Evolutionary conservation across 352 stramenopile genomes (phyloP).

Genomic region (Phytopythium helicoides): DNA sequence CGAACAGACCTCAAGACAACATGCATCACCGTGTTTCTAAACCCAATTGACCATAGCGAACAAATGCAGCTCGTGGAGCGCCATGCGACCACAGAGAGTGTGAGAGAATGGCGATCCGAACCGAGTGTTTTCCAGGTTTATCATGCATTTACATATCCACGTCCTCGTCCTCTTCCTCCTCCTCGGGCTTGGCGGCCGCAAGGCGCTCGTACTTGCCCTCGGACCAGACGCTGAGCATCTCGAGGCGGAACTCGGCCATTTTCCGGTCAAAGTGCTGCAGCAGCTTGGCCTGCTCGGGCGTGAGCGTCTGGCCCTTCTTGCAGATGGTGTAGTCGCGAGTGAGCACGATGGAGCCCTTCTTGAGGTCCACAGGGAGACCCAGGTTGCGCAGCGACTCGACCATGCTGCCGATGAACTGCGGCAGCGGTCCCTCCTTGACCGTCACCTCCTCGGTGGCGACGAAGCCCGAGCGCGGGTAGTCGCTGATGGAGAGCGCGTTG

Average conservation of each 20-base stretch:
- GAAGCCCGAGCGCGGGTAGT: constrained; percentile 94
- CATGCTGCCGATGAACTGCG: constrained; percentile 95
- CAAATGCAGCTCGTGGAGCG: constrained; percentile 5
- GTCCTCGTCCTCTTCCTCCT: constrained; percentile 53
- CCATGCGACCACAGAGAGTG: background rate
- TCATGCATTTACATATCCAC: constrained; percentile 51
- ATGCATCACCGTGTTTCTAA: constrained; percentile 8
- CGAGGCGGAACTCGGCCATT: constrained; percentile 85
- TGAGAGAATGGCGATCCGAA: too few species aligned
- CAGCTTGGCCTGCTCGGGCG: constrained; percentile 95
- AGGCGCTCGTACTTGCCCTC: constrained; percentile 79
- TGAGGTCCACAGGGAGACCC: constrained; percentile 95
- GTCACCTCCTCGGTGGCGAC: constrained; percentile 88
- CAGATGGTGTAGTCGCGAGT: constrained; percentile 93
- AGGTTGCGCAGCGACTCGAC: constrained; percentile 95
- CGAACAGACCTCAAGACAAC: constrained; percentile 8
- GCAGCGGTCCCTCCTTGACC: constrained; percentile 87
- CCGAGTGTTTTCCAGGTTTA: background rate
- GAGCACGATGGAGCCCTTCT: constrained; percentile 94
- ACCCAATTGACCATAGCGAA: constrained; percentile 25
- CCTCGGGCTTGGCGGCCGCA: constrained; percentile 26
- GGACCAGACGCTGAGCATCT: constrained; percentile 73
- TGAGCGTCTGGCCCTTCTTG: constrained; percentile 93
- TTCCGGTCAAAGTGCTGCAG: constrained; percentile 91
- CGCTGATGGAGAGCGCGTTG: constrained; percentile 83